Conservation (phyloP, 2,329 filamentous ascomycete genomes). For the Penicillium sp. region DNA sequence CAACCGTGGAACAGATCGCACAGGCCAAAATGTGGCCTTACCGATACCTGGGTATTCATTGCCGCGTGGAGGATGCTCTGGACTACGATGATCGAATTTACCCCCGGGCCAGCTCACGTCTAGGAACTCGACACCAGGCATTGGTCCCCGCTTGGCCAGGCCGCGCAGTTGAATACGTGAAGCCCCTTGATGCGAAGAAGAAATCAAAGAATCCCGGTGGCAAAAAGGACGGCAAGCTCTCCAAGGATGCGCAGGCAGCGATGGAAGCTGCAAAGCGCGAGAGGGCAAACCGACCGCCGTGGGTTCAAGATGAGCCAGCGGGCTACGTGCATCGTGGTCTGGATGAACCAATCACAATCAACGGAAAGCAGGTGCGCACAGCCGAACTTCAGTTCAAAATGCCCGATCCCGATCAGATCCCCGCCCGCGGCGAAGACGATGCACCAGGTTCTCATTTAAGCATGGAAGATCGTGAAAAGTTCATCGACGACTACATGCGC, state of each 20-base stretch:
- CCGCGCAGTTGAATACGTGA: constrained; percentile 83
- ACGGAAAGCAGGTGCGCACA: constrained; percentile 72
- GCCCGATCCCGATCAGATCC: constrained; percentile 53
- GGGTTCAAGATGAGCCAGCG: constrained; percentile 85
- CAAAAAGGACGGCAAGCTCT: constrained; percentile 69
- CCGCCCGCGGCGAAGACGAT: constrained; percentile 46
- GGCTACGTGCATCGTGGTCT: constrained; percentile 85
- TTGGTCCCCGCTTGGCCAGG: constrained; percentile 82
- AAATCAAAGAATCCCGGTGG: constrained; percentile 62
- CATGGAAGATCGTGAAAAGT: constrained; percentile 49
- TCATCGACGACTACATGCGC: constrained; percentile 74
- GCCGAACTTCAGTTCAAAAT: constrained; percentile 77
- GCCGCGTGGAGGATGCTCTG: constrained; percentile 87
- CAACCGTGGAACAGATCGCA: constrained; percentile 82
- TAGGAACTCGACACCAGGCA: constrained; percentile 89
- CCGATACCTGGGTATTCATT: constrained; percentile 92
- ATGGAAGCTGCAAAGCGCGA: constrained; percentile 78
- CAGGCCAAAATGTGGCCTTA: constrained; percentile 95
- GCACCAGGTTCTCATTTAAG: constrained; percentile 36
- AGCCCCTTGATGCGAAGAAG: constrained; percentile 81
- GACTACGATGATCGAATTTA: constrained; percentile 98
- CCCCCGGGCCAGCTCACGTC: constrained; percentile 85
- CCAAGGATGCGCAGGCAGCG: constrained; percentile 75
- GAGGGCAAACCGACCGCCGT: constrained; percentile 80
- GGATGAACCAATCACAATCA: constrained; percentile 60